Percentiles rank a stretch among this genome's conserved stretches.
Conservation (phyloP, 768 basidiomycete species). For the Psilocybe sp. region DNA sequence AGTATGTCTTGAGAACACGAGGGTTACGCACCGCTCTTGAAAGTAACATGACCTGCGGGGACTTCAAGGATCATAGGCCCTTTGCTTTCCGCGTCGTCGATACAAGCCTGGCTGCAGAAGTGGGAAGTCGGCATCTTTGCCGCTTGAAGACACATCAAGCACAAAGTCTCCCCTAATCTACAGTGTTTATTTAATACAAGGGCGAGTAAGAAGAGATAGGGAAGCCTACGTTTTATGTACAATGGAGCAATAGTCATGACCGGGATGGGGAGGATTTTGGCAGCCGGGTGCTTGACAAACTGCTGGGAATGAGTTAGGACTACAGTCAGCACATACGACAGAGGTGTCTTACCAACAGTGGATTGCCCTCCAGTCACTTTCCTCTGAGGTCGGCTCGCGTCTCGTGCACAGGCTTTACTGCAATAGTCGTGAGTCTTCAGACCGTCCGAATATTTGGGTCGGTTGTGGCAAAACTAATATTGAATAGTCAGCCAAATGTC, state of each 20-base stretch:
- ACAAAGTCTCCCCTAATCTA: conserved; percentile 48
- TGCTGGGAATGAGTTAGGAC: conserved; percentile 23
- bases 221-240: conserved; percentile 47
- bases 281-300: conserved; percentile 53
- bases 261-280: conserved; percentile 38
- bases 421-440: conserved; percentile 60
- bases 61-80: conserved; percentile 61
- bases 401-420: conserved; percentile 59
- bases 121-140: conserved; percentile 55
- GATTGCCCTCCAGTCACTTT: conserved; percentile 20
- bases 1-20: neutral
- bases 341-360: conserved; percentile 15
- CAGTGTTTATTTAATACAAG: neutral
- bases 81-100: conserved; percentile 49
- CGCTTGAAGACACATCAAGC: conserved; percentile 58
- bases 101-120: conserved; percentile 59
- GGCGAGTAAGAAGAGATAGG: neutral
- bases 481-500: conserved; percentile 1
- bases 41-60: conserved; percentile 55
- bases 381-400: conserved; percentile 30
- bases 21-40: conserved; percentile 53
- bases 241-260: conserved; percentile 51
- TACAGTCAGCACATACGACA: conserved; percentile 1
- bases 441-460: conserved; percentile 60
- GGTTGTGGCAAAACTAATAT: conserved; percentile 52